Conservation (phyloP, 23 red algal genomes). For the Pyropia haitanensis region DNA sequence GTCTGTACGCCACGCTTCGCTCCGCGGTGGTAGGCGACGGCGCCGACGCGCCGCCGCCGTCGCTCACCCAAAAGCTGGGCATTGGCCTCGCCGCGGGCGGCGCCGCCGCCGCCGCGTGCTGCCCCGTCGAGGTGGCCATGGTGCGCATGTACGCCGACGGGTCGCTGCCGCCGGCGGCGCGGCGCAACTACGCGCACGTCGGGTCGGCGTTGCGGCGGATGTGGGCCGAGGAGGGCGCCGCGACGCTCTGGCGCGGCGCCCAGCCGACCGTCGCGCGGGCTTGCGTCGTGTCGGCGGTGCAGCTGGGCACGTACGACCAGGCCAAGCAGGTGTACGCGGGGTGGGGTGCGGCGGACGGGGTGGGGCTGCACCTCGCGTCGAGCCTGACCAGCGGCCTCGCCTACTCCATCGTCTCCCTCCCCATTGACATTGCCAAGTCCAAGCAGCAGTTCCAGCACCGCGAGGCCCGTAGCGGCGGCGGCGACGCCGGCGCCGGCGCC, state of each 20-base stretch:
- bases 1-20: slow-evolving; percentile 52
- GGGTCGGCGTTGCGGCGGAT: slow-evolving; percentile 72
- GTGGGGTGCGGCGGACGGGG: slow-evolving; percentile 26
- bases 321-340: slow-evolving; percentile 67
- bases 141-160: slow-evolving; percentile 91
- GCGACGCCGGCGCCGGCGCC: neutral
- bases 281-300: slow-evolving; percentile 66
- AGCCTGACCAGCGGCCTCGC: slow-evolving; percentile 69
- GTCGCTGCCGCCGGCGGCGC: slow-evolving; percentile 31
- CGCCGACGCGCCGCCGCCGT: slow-evolving; percentile 27
- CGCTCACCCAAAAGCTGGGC: slow-evolving; percentile 57
- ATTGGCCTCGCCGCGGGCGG: slow-evolving; percentile 72
- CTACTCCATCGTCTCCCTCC: slow-evolving; percentile 64
- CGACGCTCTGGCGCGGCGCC: slow-evolving; percentile 80
- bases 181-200: slow-evolving; percentile 69
- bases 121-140: slow-evolving; percentile 70
- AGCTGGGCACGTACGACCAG: slow-evolving; percentile 88
- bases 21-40: slow-evolving; percentile 21
- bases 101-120: slow-evolving; percentile 55
- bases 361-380: slow-evolving; percentile 65
- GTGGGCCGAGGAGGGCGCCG: slow-evolving; percentile 69
- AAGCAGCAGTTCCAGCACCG: slow-evolving; percentile 67
- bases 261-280: slow-evolving; percentile 65
- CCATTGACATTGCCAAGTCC: slow-evolving; percentile 88
- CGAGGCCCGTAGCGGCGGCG: slow-evolving; percentile 4